A percentile compares a stretch with the other conserved stretches of the same genome.
Conservation (phyloP, 129 eudicot genomes). For the Flaveria sonorensis region DNA sequence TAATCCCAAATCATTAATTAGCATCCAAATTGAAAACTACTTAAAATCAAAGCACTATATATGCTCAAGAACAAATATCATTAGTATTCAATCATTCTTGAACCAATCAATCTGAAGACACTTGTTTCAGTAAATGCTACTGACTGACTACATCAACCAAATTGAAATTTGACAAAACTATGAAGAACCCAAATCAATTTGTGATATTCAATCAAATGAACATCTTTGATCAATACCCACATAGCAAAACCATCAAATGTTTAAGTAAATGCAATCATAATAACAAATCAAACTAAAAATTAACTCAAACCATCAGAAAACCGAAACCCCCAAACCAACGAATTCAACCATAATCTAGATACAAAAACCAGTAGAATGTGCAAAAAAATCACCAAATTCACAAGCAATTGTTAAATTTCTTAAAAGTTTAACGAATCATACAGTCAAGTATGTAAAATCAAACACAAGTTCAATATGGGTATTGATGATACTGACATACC, state of each 20-base stretch:
- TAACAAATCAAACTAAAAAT: not conserved
- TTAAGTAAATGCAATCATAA: not conserved
- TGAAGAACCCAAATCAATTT: not conserved
- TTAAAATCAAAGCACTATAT: not conserved
- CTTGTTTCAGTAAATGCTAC: not conserved
- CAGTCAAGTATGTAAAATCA: too few relatives aligned
- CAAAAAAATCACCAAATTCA: not conserved
- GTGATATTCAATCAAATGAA: not conserved
- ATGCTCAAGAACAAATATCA: not conserved
- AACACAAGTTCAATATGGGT: slow-evolving; percentile 13
- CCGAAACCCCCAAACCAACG: not conserved
- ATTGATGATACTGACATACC: slow-evolving; percentile 36
- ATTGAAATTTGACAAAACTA: not conserved
- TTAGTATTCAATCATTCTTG: not conserved
- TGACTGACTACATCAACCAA: too few relatives aligned
- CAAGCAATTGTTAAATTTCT: too few relatives aligned
- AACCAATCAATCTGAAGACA: not conserved
- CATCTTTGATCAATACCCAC: too few relatives aligned
- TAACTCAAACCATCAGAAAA: not conserved
- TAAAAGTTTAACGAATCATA: too few relatives aligned
- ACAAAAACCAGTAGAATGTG: slow-evolving; percentile 19
- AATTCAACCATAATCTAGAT: not conserved
- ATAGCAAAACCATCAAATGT: not conserved
- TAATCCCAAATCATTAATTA: slow-evolving; percentile 8
- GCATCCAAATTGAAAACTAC: not conserved